A percentile compares a stretch with the other conserved stretches of the same genome.
Conservation (phyloP, 208 protist genomes). For the Crithidia brevicula region DNA sequence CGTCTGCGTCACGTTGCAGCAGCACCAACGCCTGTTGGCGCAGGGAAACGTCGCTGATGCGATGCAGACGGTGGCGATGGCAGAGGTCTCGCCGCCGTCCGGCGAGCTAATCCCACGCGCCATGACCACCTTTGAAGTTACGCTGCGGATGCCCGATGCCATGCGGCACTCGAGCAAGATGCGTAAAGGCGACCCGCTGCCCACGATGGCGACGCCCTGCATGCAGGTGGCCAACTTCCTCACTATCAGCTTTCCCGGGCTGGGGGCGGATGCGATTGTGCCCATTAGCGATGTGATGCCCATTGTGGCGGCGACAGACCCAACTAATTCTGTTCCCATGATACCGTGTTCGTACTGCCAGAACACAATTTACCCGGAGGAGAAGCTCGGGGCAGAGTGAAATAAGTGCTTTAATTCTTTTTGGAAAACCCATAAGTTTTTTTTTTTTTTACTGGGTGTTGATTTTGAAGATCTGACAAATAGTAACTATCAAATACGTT, state of each 20-base stretch:
- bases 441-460: too few relatives aligned
- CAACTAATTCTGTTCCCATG: slow-evolving; percentile 13
- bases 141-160: slow-evolving; percentile 16
- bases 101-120: slow-evolving; percentile 17
- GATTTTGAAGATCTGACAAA: too few relatives aligned
- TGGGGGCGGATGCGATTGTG: slow-evolving; percentile 18
- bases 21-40: slow-evolving; percentile 27
- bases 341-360: slow-evolving; percentile 25
- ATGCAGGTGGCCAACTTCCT: slow-evolving; percentile 29
- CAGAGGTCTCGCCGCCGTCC: slow-evolving; percentile 7
- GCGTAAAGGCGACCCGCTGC: slow-evolving; percentile 8
- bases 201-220: slow-evolving; percentile 32
- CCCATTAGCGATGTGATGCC: slow-evolving; percentile 22
- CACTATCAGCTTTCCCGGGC: slow-evolving; percentile 26
- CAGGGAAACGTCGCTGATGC: slow-evolving; percentile 12
- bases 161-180: slow-evolving; percentile 3
- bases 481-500: too few relatives aligned
- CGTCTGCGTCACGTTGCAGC: slow-evolving; percentile 31
- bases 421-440: not conserved
- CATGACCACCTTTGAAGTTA: slow-evolving; percentile 1
- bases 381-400: slow-evolving; percentile 29
- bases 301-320: slow-evolving; percentile 31
- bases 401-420: not conserved
- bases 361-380: slow-evolving; percentile 25
- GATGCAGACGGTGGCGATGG: slow-evolving; percentile 11